Percentiles rank a stretch among this genome's conserved stretches.
Evolutionary conservation across 2,329 filamentous ascomycete species (phyloP).

Genomic region (Phialophora chinensis): DNA sequence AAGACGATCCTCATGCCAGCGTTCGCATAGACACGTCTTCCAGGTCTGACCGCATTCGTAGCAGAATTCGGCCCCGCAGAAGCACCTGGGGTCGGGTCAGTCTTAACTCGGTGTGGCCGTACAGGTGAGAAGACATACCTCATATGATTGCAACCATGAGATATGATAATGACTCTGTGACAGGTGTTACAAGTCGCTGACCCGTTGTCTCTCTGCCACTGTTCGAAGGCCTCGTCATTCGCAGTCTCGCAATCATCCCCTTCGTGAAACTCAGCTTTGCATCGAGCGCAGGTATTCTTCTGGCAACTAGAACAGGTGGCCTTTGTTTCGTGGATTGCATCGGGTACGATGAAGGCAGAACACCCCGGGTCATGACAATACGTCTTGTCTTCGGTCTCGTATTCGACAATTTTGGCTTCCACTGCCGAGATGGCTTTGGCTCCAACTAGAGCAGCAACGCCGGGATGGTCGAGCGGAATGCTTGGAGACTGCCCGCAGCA

Average conservation of each 20-base stretch:
- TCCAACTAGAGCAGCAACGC: conserved; percentile 11
- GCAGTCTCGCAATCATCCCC: conserved; percentile 43
- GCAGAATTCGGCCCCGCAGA: conserved; percentile 43
- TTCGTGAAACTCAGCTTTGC: conserved; percentile 56
- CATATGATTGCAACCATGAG: conserved; percentile 45
- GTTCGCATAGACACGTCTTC: conserved; percentile 41
- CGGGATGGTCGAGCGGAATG: conserved; percentile 14
- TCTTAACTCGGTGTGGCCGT: not conserved
- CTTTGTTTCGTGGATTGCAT: conserved; percentile 43
- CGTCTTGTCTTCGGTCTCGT: conserved; percentile 54
- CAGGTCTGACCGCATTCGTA: conserved; percentile 42
- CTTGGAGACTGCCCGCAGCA: conserved; percentile 19
- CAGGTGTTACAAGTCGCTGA: conserved; percentile 81
- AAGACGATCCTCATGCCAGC: conserved; percentile 41
- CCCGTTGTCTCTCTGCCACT: conserved; percentile 68
- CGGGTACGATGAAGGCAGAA: conserved; percentile 54
- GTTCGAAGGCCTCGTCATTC: conserved; percentile 49
- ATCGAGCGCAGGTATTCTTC: conserved; percentile 55
- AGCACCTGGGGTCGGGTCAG: conserved; percentile 37
- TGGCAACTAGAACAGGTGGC: conserved; percentile 55
- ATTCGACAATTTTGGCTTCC: conserved; percentile 56
- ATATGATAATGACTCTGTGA: conserved; percentile 55
- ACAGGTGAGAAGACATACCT: conserved; percentile 38
- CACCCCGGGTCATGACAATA: conserved; percentile 59
- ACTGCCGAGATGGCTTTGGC: conserved; percentile 42